phyloP scores from a whole-genome alignment of 2,329 filamentous ascomycete genomes.

The Phialophora expanda region DNA sequence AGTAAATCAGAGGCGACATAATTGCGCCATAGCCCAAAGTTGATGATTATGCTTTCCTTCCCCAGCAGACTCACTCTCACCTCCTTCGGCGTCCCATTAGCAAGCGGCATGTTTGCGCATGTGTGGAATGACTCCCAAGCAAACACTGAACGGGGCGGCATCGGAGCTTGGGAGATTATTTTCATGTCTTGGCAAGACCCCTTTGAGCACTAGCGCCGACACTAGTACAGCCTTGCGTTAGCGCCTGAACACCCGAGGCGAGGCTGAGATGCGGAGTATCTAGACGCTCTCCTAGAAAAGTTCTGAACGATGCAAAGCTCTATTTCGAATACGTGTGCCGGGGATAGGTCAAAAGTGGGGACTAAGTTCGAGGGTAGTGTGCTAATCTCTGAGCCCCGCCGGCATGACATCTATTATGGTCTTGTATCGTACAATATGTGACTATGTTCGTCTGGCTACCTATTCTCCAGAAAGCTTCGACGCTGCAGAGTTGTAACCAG shows the following conservation, averaged over 20 bases:
- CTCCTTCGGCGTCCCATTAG: slow-evolving; percentile 35
- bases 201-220: background rate
- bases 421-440: too few relatives aligned
- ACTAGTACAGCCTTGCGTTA: slow-evolving; percentile 30
- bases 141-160: background rate
- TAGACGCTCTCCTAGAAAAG: too few relatives aligned
- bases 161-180: slow-evolving; percentile 30
- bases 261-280: background rate
- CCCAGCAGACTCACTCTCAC: slow-evolving; percentile 77
- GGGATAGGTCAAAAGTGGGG: too few relatives aligned
- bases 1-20: slow-evolving; percentile 84
- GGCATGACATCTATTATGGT: too few relatives aligned
- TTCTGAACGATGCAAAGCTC: too few relatives aligned
- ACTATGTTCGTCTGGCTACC: too few relatives aligned
- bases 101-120: slow-evolving; percentile 32
- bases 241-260: background rate
- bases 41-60: slow-evolving; percentile 86
- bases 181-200: slow-evolving; percentile 30
- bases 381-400: too few relatives aligned
- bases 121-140: slow-evolving; percentile 2
- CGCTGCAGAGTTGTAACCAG: too few relatives aligned
- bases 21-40: slow-evolving; percentile 85
- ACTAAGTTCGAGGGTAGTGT: too few relatives aligned
- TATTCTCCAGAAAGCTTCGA: too few relatives aligned
- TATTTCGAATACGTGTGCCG: too few relatives aligned